Evolutionary conservation across 1,284 basidiomycete genomes (phyloP).

Genomic region (Mycosarcoma maydis): DNA sequence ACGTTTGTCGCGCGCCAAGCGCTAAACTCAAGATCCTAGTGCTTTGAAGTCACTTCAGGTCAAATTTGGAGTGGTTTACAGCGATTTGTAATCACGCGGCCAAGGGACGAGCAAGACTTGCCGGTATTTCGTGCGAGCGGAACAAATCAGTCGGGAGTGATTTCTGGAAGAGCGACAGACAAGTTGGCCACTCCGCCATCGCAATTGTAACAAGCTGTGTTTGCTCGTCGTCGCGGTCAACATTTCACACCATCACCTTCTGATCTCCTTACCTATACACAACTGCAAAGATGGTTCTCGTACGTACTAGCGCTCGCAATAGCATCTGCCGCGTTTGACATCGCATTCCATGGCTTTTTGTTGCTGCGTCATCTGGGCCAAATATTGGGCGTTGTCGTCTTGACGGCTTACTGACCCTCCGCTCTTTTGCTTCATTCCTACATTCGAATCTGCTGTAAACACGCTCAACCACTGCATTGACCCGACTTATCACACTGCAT

Average conservation of each 20-base stretch:
- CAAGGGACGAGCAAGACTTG: not conserved
- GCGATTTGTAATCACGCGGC: slow-evolving; percentile 33
- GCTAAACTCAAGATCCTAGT: too few relatives aligned
- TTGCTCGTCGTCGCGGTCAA: slow-evolving; percentile 12
- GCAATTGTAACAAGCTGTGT: slow-evolving; percentile 2
- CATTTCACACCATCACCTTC: slow-evolving; percentile 20
- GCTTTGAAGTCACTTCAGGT: too few relatives aligned
- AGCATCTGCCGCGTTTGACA: not conserved
- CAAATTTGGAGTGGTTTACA: too few relatives aligned
- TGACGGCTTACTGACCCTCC: not conserved
- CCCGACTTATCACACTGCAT: not conserved
- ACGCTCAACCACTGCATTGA: too few relatives aligned
- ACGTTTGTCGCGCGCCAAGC: slow-evolving; percentile 21
- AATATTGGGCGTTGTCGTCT: too few relatives aligned
- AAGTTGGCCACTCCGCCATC: slow-evolving; percentile 17
- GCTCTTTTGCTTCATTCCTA: not conserved
- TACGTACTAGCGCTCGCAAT: slow-evolving; percentile 14
- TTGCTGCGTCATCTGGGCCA: too few relatives aligned
- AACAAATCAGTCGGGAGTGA: not conserved
- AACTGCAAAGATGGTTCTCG: slow-evolving; percentile 35
- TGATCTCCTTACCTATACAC: slow-evolving; percentile 1
- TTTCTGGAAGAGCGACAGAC: not conserved
- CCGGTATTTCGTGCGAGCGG: slow-evolving; percentile 21
- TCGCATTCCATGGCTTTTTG: not conserved
- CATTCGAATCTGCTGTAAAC: not conserved